These are phyloP conservation scores for Phytopythium helicoides DNA, from an alignment of 352 stramenopile species.

Conservation along the genomic window DNA sequence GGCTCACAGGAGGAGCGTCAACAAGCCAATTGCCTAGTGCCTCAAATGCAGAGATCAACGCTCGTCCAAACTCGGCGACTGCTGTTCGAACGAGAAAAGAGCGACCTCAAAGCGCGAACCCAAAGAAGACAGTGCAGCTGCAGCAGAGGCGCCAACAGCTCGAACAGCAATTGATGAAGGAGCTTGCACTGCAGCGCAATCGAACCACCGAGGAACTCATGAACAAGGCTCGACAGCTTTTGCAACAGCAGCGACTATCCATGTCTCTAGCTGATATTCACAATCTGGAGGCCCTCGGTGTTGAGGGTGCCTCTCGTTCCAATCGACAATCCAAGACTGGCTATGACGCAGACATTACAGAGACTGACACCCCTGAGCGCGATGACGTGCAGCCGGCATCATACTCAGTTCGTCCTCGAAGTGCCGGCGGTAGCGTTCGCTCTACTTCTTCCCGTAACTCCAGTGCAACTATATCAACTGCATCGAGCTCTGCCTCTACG, in stretches of 20 bases:
- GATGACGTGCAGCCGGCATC: slow-evolving; percentile 6
- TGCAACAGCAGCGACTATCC: slow-evolving; percentile 18
- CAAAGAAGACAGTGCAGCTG: slow-evolving; percentile 60
- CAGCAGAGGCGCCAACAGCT: slow-evolving; percentile 58
- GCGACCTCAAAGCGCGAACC: slow-evolving; percentile 58
- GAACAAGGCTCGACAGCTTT: slow-evolving; percentile 5
- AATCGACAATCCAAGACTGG: not conserved
- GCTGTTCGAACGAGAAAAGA: slow-evolving; percentile 35
- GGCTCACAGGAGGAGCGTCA: not conserved
- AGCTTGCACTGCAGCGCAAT: slow-evolving; percentile 5
- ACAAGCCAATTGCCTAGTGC: not conserved
- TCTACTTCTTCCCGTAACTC: slow-evolving; percentile 14
- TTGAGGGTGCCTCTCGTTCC: slow-evolving; percentile 1
- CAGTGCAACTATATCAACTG: slow-evolving; percentile 16
- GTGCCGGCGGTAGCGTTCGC: slow-evolving; percentile 46
- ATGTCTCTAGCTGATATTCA: slow-evolving; percentile 46
- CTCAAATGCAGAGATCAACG: not conserved
- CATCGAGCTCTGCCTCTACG: slow-evolving; percentile 17
- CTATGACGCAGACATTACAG: not conserved
- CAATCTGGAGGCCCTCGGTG: slow-evolving; percentile 22
- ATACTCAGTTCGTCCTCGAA: slow-evolving; percentile 32
- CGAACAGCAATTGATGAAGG: slow-evolving; percentile 27
- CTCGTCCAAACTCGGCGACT: not conserved
- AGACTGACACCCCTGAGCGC: not conserved
- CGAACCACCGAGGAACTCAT: not conserved